phyloP scores from a whole-genome alignment of 345 rosid genomes.

The Erysimum cheiranthoides region DNA sequence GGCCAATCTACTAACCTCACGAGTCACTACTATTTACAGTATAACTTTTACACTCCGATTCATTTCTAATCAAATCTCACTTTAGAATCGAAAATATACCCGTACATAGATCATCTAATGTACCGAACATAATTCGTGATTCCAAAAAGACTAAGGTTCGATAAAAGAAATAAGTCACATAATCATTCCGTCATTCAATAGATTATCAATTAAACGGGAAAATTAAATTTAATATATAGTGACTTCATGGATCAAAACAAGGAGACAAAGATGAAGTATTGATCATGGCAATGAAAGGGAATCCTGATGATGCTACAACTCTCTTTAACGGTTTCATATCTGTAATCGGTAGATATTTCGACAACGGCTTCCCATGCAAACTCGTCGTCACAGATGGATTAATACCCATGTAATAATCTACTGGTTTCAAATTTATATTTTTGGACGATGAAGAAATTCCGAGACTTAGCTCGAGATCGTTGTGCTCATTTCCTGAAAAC shows the following conservation, averaged over 20 bases:
- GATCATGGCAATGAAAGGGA: constrained; percentile 35
- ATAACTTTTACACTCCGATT: background rate
- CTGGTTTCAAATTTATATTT: background rate
- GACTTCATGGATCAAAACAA: constrained; percentile 21
- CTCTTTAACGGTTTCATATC: constrained; percentile 12
- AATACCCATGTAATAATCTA: background rate
- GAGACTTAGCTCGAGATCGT: constrained; percentile 70
- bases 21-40: background rate
- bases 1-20: background rate
- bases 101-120: too few species aligned
- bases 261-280: constrained; percentile 7
- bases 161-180: background rate
- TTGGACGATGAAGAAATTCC: constrained; percentile 60
- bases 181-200: background rate
- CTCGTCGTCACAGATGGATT: background rate
- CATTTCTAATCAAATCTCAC: too few species aligned
- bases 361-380: background rate
- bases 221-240: background rate
- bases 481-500: constrained; percentile 38
- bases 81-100: background rate
- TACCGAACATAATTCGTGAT: background rate
- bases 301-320: constrained; percentile 36
- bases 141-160: background rate
- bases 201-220: background rate
- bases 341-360: background rate